A percentile compares a stretch with the other conserved stretches of the same genome.
These are phyloP conservation scores for Phyllosticta paracitricarpa DNA, from an alignment of 2,329 filamentous ascomycete species.

Conservation along the genomic window DNA sequence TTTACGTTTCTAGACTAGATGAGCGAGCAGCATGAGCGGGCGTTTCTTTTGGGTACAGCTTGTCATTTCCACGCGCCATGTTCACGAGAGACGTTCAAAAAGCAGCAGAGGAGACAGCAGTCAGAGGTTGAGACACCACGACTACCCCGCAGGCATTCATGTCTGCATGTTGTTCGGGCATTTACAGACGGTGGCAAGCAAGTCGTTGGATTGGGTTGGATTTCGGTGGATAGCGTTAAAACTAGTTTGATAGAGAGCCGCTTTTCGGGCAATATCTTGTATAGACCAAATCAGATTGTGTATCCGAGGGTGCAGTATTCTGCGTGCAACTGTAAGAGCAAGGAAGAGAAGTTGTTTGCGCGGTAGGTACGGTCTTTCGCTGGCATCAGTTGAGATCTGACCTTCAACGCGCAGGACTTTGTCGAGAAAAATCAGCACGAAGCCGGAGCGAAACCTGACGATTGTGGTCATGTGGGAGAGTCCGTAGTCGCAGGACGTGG, in stretches of 20 bases:
- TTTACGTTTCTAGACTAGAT: constrained; percentile 81
- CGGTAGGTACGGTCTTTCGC: background rate
- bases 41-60: background rate
- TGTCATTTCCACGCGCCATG: background rate
- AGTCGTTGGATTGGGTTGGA: background rate
- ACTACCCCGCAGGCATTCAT: background rate
- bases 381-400: background rate
- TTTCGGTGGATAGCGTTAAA: background rate
- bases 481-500: too few species aligned
- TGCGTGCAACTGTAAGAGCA: background rate
- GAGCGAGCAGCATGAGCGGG: background rate
- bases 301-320: background rate
- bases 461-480: too few species aligned
- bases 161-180: background rate
- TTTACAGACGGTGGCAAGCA: background rate
- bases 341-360: background rate
- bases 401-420: background rate
- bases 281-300: background rate
- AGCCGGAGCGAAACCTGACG: too few species aligned
- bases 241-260: background rate
- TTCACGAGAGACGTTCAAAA: background rate
- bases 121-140: background rate
- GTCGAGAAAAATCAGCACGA: too few species aligned
- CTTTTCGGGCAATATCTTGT: background rate
- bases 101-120: background rate